A percentile compares a stretch with the other conserved stretches of the same genome.
Conservation (phyloP, 176 grass and related monocot species). For the Tillandsia leiboldiana region DNA sequence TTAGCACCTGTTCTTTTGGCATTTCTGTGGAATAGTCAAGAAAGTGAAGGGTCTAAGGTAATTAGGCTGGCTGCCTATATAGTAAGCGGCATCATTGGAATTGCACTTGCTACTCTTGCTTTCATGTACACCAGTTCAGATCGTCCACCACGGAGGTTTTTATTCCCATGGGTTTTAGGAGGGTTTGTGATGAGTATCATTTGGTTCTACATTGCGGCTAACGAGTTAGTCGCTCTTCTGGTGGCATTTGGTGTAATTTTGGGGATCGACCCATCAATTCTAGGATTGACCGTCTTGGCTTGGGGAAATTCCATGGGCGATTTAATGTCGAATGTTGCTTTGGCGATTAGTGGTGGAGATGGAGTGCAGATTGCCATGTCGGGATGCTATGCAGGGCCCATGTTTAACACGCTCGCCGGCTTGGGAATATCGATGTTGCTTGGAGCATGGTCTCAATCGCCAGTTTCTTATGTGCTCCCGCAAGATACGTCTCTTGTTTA, state of each 20-base stretch:
- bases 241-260: conserved; percentile 84
- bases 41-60: conserved; percentile 33
- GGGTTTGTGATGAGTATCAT: conserved; percentile 97
- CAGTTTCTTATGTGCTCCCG: conserved; percentile 53
- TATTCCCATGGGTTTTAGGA: conserved; percentile 93
- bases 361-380: conserved; percentile 94
- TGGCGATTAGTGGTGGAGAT: conserved; percentile 82
- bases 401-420: conserved; percentile 97
- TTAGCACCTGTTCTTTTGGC: conserved; percentile 67
- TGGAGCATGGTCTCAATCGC: conserved; percentile 65
- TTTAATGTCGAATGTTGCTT: conserved; percentile 88
- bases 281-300: conserved; percentile 85
- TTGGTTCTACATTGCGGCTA: conserved; percentile 97
- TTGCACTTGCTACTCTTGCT: conserved; percentile 45
- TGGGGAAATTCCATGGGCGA: conserved; percentile 99
- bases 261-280: conserved; percentile 89
- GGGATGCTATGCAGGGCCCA: conserved; percentile 96
- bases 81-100: conserved; percentile 41
- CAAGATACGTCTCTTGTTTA: conserved; percentile 72
- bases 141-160: conserved; percentile 61
- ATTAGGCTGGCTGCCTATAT: conserved; percentile 38
- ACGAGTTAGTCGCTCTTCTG: conserved; percentile 87
- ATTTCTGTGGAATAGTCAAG: conserved; percentile 56
- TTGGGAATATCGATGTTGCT: conserved; percentile 86
- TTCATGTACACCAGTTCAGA: conserved; percentile 60